phyloP scores from a whole-genome alignment of 2,329 filamentous ascomycete species.

The Colletotrichum noveboracense region DNA sequence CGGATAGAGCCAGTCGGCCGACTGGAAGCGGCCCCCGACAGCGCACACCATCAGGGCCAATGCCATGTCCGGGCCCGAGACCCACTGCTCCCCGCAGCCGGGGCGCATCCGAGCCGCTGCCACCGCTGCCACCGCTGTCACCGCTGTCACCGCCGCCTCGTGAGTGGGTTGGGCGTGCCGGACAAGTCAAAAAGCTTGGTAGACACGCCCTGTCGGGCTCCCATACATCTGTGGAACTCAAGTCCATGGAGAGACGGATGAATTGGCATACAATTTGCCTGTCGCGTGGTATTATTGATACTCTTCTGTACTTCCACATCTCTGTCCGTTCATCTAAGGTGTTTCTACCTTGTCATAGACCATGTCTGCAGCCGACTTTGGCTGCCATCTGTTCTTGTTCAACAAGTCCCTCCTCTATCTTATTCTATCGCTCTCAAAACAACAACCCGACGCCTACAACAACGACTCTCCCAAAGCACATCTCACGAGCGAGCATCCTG shows the following conservation, averaged over 20 bases:
- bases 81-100: background rate
- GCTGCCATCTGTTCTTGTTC: background rate
- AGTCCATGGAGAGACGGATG: background rate
- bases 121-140: background rate
- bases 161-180: background rate
- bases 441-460: conserved; percentile 52
- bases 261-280: background rate
- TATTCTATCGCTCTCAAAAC: background rate
- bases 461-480: conserved; percentile 93
- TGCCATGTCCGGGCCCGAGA: background rate
- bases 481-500: conserved; percentile 88
- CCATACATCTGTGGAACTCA: background rate
- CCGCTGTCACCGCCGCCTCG: background rate
- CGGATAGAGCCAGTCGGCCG: background rate
- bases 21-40: background rate
- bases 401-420: background rate
- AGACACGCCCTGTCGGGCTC: background rate
- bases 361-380: background rate
- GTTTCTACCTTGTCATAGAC: background rate
- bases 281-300: background rate
- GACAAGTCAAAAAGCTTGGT: background rate
- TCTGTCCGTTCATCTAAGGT: background rate
- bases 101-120: background rate
- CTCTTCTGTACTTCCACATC: background rate
- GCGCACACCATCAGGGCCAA: background rate